Conservation (phyloP, 176 grass and related monocot species). For the Themeda triandra region DNA sequence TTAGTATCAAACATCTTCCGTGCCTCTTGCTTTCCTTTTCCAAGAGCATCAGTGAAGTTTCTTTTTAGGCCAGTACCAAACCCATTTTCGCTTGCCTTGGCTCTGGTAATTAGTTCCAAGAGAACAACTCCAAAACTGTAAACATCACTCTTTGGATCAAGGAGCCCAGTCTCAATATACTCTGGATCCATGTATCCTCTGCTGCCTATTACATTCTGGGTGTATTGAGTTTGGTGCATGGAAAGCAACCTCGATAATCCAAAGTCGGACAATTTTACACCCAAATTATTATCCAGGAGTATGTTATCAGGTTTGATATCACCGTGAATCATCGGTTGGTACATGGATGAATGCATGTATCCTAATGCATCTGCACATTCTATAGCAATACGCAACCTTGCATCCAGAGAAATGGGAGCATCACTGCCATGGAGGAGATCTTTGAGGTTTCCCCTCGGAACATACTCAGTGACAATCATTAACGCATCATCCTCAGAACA, state of each 20-base stretch:
- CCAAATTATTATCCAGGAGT: background rate
- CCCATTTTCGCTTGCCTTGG: background rate
- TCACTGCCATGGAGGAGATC: background rate
- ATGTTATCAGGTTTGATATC: slow-evolving; percentile 17
- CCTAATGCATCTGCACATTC: slow-evolving; percentile 5
- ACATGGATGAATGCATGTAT: slow-evolving; percentile 11
- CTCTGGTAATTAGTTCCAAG: background rate
- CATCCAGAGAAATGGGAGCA: background rate
- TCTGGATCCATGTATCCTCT: slow-evolving; percentile 1
- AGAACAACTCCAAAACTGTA: slow-evolving; percentile 15
- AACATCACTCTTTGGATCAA: background rate
- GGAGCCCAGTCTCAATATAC: background rate
- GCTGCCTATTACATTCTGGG: background rate
- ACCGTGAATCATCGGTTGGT: background rate
- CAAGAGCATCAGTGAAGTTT: background rate
- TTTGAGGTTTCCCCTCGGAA: background rate
- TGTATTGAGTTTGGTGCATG: background rate
- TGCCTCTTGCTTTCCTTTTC: background rate
- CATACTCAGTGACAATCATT: background rate
- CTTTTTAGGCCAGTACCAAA: background rate
- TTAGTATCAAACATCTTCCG: background rate
- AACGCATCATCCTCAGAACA: background rate
- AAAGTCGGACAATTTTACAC: background rate
- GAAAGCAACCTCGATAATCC: background rate
- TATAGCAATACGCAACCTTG: background rate